Evolutionary conservation across 306 rosid species (phyloP), one percentile per base, ranked within the genome.

Genomic region (Rosa lucieae): DNA sequence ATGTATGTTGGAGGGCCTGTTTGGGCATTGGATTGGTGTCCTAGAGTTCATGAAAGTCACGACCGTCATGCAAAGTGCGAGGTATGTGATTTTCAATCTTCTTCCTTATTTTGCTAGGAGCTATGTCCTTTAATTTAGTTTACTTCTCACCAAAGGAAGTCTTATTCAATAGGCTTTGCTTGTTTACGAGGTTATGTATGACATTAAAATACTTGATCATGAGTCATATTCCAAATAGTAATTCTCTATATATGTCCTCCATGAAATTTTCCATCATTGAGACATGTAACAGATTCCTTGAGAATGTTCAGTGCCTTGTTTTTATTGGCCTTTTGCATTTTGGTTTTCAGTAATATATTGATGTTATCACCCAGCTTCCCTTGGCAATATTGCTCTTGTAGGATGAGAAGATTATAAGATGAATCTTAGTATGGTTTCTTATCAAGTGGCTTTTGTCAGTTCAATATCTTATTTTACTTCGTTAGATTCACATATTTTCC

Each of bases 1-100:
- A 87, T 95, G 93, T 74, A 90, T 87, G 98, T 84, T 83, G 99
- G 99, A 81, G 98, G 99, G 67, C 79, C 91, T 52, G 90, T 93
- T 77, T 95, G 97, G 98, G 96, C 97, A 23, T 73, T 95, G 84
- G 96, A 95, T 84, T 95, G 99, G 99, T 95, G 98, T 84, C 98
- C 98, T 73, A 86, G 73, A 86, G 83, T 89, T 75, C 87, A 82
- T 69, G 85, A 78, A 84, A 85, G 69, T 37, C 82, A 87, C 10
- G 91, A 88, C 56, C 68, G 85, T 85, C 77, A 77, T 80, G 51
- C 82, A 48, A 91, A 87, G 84, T 84, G 97, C 49, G 97, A 95
- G 99, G 99, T 91, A 91, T 69, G 67, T 74, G 62, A 79, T 63
- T 66, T 47, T 75, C 62, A 51, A 73, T 78, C 40, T 32, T 3